phyloP scores from a whole-genome alignment of 352 stramenopile genomes.

The Thraustochytrium striatum region DNA sequence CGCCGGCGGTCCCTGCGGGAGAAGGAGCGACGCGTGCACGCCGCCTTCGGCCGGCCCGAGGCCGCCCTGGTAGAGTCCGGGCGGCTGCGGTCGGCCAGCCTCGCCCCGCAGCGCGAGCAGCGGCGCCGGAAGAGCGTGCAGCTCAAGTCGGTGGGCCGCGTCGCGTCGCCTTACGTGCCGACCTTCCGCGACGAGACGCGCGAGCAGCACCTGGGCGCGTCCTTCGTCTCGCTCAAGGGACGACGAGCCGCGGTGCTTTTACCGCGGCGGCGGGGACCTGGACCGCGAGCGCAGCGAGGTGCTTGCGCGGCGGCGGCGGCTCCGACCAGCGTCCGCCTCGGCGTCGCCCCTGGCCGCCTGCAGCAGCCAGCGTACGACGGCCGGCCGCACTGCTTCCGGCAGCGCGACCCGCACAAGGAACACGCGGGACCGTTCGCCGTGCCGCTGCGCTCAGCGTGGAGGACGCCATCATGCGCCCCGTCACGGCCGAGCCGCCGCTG shows the following conservation, averaged over 20 bases:
- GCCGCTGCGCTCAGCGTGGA: too few relatives aligned
- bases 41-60: too few relatives aligned
- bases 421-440: neutral
- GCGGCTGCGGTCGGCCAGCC: too few relatives aligned
- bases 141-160: too few relatives aligned
- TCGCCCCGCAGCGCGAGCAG: too few relatives aligned
- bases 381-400: constrained; percentile 10
- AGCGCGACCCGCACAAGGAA: constrained; percentile 5
- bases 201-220: constrained; percentile 2
- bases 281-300: neutral
- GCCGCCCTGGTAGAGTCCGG: too few relatives aligned
- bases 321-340: neutral
- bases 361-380: neutral
- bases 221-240: neutral
- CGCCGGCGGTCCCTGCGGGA: too few relatives aligned
- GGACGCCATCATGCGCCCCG: neutral
- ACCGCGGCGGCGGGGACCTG: neutral
- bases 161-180: too few relatives aligned
- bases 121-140: too few relatives aligned
- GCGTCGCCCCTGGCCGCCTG: neutral
- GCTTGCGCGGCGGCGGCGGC: neutral
- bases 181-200: too few relatives aligned
- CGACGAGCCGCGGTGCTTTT: neutral
- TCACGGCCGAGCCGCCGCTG: neutral
- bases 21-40: too few relatives aligned